Conservation (phyloP, 805 yeast genomes). For the Metschnikowia lachancei region DNA sequence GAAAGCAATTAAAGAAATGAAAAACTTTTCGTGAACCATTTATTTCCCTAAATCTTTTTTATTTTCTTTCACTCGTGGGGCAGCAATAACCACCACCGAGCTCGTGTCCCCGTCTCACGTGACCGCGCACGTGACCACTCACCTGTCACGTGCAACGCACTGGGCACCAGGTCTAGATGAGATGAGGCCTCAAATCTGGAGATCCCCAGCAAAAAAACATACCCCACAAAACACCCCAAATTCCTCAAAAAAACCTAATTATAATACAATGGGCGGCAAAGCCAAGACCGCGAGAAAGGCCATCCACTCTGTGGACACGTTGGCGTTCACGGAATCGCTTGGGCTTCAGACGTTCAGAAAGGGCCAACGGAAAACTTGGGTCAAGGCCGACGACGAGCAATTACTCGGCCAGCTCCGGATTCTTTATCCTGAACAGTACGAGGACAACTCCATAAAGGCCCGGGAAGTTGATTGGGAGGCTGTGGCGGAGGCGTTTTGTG, state of each 20-base stretch:
- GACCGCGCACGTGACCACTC: no score
- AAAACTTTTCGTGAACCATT: no score
- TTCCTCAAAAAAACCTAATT: background rate
- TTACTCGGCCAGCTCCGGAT: conserved; percentile 44
- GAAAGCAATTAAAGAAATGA: no score
- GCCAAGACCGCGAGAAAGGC: conserved; percentile 10
- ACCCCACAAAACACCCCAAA: background rate
- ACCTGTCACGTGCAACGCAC: no score
- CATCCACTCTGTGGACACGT: conserved; percentile 40
- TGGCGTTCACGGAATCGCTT: conserved; percentile 63
- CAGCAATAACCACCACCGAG: no score
- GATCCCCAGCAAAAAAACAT: background rate
- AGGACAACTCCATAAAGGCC: conserved; percentile 25
- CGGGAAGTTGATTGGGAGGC: conserved; percentile 61
- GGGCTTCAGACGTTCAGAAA: conserved; percentile 74
- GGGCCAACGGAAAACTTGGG: conserved; percentile 67
- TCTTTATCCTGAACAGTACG: conserved; percentile 26
- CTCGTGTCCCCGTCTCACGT: no score
- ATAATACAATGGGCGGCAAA: conserved; percentile 4
- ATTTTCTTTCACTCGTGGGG: no score
- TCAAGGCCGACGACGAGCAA: conserved; percentile 64
- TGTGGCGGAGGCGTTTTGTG: conserved; percentile 45
- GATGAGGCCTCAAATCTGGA: background rate
- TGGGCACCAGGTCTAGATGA: no score
- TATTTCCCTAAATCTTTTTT: no score